Percentiles rank a stretch among this genome's conserved stretches.
Conservation (phyloP, 371 early-diverging fungal genomes). For the Mortierella sp. region DNA sequence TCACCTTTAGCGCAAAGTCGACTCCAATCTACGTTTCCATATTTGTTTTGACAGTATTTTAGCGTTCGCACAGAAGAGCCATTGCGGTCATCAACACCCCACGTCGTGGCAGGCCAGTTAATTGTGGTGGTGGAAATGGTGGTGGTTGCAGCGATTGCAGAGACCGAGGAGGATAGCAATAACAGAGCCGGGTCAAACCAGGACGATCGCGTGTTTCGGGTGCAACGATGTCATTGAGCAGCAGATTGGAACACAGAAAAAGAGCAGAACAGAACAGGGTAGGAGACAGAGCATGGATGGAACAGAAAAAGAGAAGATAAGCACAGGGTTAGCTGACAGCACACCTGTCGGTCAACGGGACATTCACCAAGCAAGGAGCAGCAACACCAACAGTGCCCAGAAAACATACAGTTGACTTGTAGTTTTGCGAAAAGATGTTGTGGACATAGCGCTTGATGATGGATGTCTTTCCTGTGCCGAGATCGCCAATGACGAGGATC, state of each 20-base stretch:
- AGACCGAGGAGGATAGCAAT: too few relatives aligned
- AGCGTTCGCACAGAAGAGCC: too few relatives aligned
- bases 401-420: conserved; percentile 74
- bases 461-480: conserved; percentile 73
- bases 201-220: too few relatives aligned
- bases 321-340: neutral
- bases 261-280: neutral
- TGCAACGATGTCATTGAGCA: too few relatives aligned
- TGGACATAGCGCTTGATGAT: conserved; percentile 57
- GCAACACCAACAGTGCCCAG: neutral
- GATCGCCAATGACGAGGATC: conserved; percentile 82
- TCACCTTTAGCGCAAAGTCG: conserved; percentile 85
- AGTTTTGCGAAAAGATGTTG: conserved; percentile 76
- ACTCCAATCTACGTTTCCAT: conserved; percentile 71
- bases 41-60: too few relatives aligned
- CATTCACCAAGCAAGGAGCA: neutral
- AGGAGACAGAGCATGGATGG: neutral
- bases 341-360: neutral
- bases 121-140: too few relatives aligned
- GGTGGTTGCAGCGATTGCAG: too few relatives aligned
- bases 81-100: too few relatives aligned
- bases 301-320: neutral
- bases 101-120: too few relatives aligned
- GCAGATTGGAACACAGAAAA: neutral
- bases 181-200: too few relatives aligned